Evolutionary conservation across 73 alveolate species (phyloP).

Genomic region (Breviolum minutum): DNA sequence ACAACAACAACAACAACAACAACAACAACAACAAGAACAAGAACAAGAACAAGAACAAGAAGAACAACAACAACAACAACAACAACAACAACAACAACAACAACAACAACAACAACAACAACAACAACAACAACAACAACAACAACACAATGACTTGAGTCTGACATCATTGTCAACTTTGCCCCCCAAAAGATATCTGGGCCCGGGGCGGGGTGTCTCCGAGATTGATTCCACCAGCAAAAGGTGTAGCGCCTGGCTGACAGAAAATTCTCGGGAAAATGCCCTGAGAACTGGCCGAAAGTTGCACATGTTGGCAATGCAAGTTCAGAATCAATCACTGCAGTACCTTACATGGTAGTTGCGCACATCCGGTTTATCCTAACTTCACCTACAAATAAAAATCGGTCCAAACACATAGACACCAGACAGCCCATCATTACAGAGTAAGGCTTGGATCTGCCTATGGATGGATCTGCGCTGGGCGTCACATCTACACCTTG

Average conservation of each 20-base stretch:
- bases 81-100: too few relatives aligned
- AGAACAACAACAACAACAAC: too few relatives aligned
- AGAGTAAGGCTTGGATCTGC: not conserved
- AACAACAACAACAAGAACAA: too few relatives aligned
- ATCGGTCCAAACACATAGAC: too few relatives aligned
- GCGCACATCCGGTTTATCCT: not conserved
- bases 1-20: not conserved
- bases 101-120: not conserved
- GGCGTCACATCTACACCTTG: conserved; percentile 70
- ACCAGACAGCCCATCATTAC: too few relatives aligned
- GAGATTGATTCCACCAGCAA: conserved; percentile 34
- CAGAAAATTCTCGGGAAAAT: too few relatives aligned
- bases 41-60: too few relatives aligned
- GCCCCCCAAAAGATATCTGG: not conserved
- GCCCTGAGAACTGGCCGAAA: too few relatives aligned
- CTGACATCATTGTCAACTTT: not conserved
- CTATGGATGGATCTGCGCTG: conserved; percentile 63
- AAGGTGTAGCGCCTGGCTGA: conserved; percentile 69
- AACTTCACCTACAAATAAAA: not conserved
- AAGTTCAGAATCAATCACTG: not conserved
- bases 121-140: not conserved
- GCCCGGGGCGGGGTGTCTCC: conserved; percentile 77
- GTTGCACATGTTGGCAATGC: too few relatives aligned
- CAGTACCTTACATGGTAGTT: not conserved
- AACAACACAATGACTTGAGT: too few relatives aligned